Evolutionary conservation across 2,329 filamentous ascomycete genomes (phyloP).

Genomic region (Elsinoe necatrix): DNA sequence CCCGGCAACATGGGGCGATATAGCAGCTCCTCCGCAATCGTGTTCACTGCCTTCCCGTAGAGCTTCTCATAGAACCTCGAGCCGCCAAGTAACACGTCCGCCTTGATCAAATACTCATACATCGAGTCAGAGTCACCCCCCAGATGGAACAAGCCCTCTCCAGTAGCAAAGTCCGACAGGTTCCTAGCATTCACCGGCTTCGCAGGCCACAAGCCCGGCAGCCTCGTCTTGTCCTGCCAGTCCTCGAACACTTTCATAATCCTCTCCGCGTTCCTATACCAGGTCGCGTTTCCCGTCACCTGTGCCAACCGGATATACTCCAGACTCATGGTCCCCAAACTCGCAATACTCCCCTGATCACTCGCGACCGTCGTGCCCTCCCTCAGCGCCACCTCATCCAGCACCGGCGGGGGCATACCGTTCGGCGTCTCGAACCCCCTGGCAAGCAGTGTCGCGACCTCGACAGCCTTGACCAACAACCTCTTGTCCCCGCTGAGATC

Average conservation of each 20-base stretch:
- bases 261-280: constrained; percentile 53
- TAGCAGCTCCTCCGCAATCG: constrained; percentile 40
- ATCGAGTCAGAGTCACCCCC: constrained; percentile 29
- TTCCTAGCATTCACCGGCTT: constrained; percentile 41
- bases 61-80: constrained; percentile 35
- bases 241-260: constrained; percentile 49
- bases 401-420: constrained; percentile 54
- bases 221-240: constrained; percentile 44
- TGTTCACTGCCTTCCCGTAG: constrained; percentile 39
- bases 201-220: constrained; percentile 58
- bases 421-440: constrained; percentile 61
- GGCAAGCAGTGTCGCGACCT: constrained; percentile 57
- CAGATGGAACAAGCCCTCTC: constrained; percentile 24
- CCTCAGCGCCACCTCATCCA: constrained; percentile 38
- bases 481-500: constrained; percentile 52
- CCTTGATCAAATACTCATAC: constrained; percentile 30
- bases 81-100: constrained; percentile 24
- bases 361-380: constrained; percentile 23
- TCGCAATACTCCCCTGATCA: constrained; percentile 31
- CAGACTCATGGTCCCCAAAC: constrained; percentile 50
- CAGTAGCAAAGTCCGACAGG: constrained; percentile 27
- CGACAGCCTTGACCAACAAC: constrained; percentile 52
- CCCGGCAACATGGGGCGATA: constrained; percentile 38
- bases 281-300: constrained; percentile 51
- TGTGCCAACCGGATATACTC: constrained; percentile 59